Base-by-base conservation (phyloP, 2,329 filamentous ascomycete species). In the Setomelanomma holmii region DNA sequence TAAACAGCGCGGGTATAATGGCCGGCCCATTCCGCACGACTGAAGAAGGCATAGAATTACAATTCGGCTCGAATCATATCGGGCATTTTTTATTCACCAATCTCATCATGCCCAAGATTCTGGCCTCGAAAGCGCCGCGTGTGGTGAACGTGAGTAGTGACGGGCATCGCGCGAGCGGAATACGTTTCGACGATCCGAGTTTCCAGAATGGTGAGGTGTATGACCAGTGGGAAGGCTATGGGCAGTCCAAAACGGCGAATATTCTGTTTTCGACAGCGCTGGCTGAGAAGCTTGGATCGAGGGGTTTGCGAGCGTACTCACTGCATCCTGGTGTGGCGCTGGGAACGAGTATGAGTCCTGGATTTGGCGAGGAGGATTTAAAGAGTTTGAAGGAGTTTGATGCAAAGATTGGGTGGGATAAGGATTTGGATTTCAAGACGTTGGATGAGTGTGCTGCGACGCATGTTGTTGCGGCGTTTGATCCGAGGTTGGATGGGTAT, bases 171-270 rank as follows among this genome's bases (percentile, higher is more conserved):
- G 44, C 74, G 1, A 69, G 72, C 1, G 71, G 74, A 1, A 64
- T 81, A 5, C 64, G 76, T 1, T 80, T 81, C 58, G 71, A 78
- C 20, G 77, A 81, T 55, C 71, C 67, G 27, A 76, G 73, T 16
- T 78, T 79, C 53, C 72, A 77, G 2, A 55, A 72, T 17, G 74
- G 76, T n/a, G 74, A 75, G 38, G 60, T 66, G 1, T 79, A 76
- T 42, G 64, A 76, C 6, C 55, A 58, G 58, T 80, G 78, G 71
- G 60, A 69, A 1, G 79, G 79, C 2, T 84, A 84, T 53, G 76
- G 74, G 1, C 80, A 82, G 58, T 80, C 78, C 60, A 84, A 84
- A 66, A 80, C 80, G 23, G 80, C 80, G 2, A 81, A 82, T 47
- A 77, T 82, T 10, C 44, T 73, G 20, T 71, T 70, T 24, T 54